phyloP scores from a whole-genome alignment of 352 stramenopile species.

The Globisporangium mamillatum region DNA sequence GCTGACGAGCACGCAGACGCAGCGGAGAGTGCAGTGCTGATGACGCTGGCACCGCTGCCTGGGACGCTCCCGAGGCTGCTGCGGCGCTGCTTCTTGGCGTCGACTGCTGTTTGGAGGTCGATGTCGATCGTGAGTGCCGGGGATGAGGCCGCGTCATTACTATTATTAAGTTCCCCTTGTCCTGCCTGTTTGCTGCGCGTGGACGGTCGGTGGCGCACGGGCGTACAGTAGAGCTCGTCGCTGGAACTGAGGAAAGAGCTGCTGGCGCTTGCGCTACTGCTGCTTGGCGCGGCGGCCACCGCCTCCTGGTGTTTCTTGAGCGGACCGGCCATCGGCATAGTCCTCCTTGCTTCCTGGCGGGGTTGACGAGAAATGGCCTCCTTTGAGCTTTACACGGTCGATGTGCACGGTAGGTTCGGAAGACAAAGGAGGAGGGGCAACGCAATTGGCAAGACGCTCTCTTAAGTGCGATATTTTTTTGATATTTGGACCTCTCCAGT shows the following conservation, averaged over 20 bases:
- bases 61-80: constrained; percentile 4
- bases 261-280: not conserved
- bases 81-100: constrained; percentile 19
- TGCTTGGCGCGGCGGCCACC: not conserved
- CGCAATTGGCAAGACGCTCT: not conserved
- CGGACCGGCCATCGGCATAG: constrained; percentile 20
- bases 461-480: constrained; percentile 10
- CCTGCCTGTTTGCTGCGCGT: not conserved
- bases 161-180: constrained; percentile 17
- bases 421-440: not conserved
- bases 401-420: not conserved
- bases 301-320: constrained; percentile 21
- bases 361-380: not conserved
- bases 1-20: not conserved
- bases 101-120: constrained; percentile 17
- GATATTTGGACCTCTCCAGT: not conserved
- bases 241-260: not conserved
- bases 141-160: not conserved
- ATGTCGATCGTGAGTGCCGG: constrained; percentile 5
- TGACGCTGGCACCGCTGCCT: constrained; percentile 6
- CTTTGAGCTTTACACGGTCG: not conserved
- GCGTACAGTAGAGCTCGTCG: constrained; percentile 11
- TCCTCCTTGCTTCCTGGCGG: not conserved
- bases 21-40: not conserved
- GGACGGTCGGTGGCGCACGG: constrained; percentile 15